phyloP scores from a whole-genome alignment of 2,329 filamentous ascomycete genomes.

The Aspergillus jensenii region DNA sequence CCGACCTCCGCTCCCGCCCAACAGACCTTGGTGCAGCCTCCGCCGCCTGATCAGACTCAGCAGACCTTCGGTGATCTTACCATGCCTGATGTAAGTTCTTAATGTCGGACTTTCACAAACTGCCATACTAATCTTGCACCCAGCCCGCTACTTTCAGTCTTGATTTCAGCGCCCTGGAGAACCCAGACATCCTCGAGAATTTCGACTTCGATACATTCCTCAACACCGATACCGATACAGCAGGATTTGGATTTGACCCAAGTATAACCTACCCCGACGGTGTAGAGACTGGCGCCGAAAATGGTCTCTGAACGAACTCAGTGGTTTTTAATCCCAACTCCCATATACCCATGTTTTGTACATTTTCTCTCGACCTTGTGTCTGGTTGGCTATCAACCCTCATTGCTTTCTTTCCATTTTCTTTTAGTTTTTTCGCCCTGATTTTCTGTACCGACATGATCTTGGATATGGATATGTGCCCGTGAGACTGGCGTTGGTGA shows the following conservation, averaged over 20 bases:
- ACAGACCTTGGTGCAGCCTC: conserved; percentile 35
- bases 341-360: conserved; percentile 43
- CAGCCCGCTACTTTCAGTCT: conserved; percentile 39
- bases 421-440: conserved; percentile 18
- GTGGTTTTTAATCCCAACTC: conserved; percentile 34
- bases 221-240: conserved; percentile 52
- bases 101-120: not conserved
- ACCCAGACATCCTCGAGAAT: conserved; percentile 49
- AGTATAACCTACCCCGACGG: conserved; percentile 41
- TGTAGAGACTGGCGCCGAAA: conserved; percentile 44
- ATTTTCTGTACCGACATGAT: conserved; percentile 24
- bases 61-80: conserved; percentile 34
- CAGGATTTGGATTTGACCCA: conserved; percentile 44
- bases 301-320: conserved; percentile 36
- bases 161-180: conserved; percentile 47
- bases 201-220: conserved; percentile 70
- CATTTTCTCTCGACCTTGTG: conserved; percentile 30
- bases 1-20: conserved; percentile 38
- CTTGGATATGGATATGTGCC: conserved; percentile 29
- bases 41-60: conserved; percentile 33
- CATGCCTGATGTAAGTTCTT: conserved; percentile 38
- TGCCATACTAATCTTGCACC: conserved; percentile 16
- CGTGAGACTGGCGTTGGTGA: conserved; percentile 39
- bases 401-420: conserved; percentile 11
- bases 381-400: conserved; percentile 23